These are phyloP conservation scores for Quercus ilex DNA, from an alignment of 306 rosid genomes.

Conservation along the genomic window DNA sequence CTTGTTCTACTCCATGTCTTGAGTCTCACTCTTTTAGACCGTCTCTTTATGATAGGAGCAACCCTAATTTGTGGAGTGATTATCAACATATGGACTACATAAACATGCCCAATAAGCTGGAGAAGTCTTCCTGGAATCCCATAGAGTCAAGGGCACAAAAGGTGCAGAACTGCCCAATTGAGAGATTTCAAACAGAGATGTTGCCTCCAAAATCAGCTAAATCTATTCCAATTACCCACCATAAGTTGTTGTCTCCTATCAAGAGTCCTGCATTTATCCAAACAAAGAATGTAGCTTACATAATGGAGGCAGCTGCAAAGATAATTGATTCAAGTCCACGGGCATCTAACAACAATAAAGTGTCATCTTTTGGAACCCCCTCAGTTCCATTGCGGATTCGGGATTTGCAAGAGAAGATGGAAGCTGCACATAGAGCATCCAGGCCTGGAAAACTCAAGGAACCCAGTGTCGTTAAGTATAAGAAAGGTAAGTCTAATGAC, in stretches of 20 bases:
- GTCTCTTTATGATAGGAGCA: conserved; percentile 40
- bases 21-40: conserved; percentile 44
- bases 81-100: conserved; percentile 30
- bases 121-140: conserved; percentile 48
- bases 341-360: conserved; percentile 44
- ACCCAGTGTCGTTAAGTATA: conserved; percentile 17
- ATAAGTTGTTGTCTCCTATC: conserved; percentile 81
- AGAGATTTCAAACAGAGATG: conserved; percentile 79
- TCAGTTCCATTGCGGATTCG: conserved; percentile 75
- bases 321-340: conserved; percentile 80
- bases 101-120: conserved; percentile 44
- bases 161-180: conserved; percentile 44
- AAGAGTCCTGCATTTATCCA: conserved; percentile 62
- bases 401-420: conserved; percentile 73
- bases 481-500: conserved; percentile 36
- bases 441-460: conserved; percentile 29
- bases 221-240: conserved; percentile 78
- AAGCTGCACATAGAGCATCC: conserved; percentile 59
- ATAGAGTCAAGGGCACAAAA: conserved; percentile 44
- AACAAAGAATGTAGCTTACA: conserved; percentile 49
- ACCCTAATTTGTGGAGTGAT: conserved; percentile 34
- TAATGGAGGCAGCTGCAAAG: conserved; percentile 92
- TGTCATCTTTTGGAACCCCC: conserved; percentile 44
- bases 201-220: conserved; percentile 91
- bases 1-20: conserved; percentile 33